Evolutionary conservation across 140 eudicot genomes (phyloP), one percentile per base, ranked within the genome.

Genomic region (Ambrosia hybrid): DNA sequence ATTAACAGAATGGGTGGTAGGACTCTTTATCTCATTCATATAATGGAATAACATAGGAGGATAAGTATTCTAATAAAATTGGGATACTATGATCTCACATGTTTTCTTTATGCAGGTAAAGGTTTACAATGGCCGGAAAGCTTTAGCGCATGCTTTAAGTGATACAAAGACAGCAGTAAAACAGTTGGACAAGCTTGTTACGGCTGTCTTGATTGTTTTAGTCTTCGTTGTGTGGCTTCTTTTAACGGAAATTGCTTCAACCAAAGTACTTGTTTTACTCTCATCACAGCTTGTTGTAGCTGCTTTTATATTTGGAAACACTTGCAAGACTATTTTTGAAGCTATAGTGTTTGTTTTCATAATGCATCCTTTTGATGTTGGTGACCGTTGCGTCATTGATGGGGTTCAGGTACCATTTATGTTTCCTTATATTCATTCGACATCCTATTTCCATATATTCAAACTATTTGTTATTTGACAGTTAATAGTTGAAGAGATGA

Each of bases 401-500:
- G 96, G 96, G 17, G 83, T 86, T 78, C 97, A 91, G 96, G 97
- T 91, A 85, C 67, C 70, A 21, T 21, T 21, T 21, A 21, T 21
- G 26, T 21, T 21, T 21, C 26, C 26, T 21, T 21, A 21, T 21
- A 21, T 21, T 21, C 26, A 21, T 21, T 21, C 26, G 26, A 21
- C 26, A 21, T 21, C 26, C 26, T 21, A 21, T 21, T 21, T 21
- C 26, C 26, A 0, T 21, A 21, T 21, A 21, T 21, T 21, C 26
- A 21, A 21, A 21, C 52, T 55, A 41, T 51, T 5, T 67, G 36
- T 61, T 64, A 52, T 48, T 79, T 56, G 57, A 41, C 88, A 91
- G 97, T 77, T 91, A 95, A 76, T 91, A 30, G 97, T 91, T 16
- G 97, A 91, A 63, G 97, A 89, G 87, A 91, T 91, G 97, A 91